These are phyloP conservation scores for Talaromyces thailandensis DNA, from an alignment of 495 filamentous ascomycete genomes.

Conservation along the genomic window DNA sequence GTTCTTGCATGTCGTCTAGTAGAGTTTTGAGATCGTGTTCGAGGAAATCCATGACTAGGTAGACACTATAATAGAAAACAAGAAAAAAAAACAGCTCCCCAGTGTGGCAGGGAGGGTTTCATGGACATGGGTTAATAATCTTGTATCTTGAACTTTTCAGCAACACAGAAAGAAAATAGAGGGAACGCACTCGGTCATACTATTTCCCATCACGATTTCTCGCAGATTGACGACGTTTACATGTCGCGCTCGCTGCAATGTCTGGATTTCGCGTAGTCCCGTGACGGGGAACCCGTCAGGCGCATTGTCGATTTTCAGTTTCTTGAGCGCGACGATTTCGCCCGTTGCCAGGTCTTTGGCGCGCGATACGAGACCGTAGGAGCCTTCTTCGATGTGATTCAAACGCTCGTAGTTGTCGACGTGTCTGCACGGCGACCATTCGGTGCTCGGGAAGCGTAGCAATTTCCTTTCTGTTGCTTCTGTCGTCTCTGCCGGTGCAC, in stretches of 20 bases:
- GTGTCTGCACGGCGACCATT: constrained; percentile 69
- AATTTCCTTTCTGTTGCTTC: constrained; percentile 30
- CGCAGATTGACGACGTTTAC: constrained; percentile 67
- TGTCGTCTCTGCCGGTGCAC: constrained; percentile 13
- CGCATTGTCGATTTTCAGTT: constrained; percentile 80
- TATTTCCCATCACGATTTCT: constrained; percentile 81
- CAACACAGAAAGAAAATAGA: background rate
- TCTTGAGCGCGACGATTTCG: constrained; percentile 86
- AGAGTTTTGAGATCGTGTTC: constrained; percentile 96
- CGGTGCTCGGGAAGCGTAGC: constrained; percentile 58
- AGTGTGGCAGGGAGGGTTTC: background rate
- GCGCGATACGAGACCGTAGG: constrained; percentile 89
- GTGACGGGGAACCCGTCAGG: constrained; percentile 89
- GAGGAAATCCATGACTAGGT: constrained; percentile 95
- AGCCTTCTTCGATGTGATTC: constrained; percentile 96
- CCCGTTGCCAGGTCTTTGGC: constrained; percentile 74
- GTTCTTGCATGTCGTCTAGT: constrained; percentile 87
- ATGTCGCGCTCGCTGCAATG: constrained; percentile 56
- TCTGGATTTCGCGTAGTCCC: constrained; percentile 81
- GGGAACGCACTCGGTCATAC: constrained; percentile 59
- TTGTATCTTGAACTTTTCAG: constrained; percentile 23
- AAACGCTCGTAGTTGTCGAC: constrained; percentile 85
- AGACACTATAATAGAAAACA: constrained; percentile 52
- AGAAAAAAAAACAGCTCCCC: constrained; percentile 5
- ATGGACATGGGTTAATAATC: constrained; percentile 10